Percentiles rank a stretch among this genome's conserved stretches.
Conservation (phyloP, 169 alveolate species). For the Plasmodium knowlesi region DNA sequence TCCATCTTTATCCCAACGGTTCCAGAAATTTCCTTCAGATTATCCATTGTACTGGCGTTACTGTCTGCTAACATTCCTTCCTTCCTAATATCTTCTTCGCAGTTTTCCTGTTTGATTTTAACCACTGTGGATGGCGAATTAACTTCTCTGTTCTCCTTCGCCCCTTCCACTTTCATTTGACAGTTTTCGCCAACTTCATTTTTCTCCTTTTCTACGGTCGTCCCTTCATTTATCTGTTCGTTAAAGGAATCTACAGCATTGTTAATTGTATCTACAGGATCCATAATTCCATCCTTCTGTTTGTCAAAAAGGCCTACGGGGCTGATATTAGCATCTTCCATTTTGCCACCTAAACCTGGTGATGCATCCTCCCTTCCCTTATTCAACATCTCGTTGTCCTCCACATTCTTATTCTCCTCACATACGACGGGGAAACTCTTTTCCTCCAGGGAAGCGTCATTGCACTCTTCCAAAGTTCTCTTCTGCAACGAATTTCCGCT, state of each 20-base stretch:
- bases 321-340: not conserved
- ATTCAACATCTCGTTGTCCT: not conserved
- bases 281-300: not conserved
- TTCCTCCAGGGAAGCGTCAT: not conserved
- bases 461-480: not conserved
- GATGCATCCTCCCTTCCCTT: not conserved
- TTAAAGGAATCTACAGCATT: not conserved
- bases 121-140: not conserved
- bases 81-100: not conserved
- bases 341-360: not conserved
- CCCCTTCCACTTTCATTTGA: not conserved
- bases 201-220: not conserved
- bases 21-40: not conserved
- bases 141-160: not conserved
- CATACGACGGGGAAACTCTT: not conserved
- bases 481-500: not conserved
- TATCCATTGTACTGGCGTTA: not conserved
- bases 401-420: not conserved
- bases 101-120: not conserved
- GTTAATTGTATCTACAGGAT: not conserved
- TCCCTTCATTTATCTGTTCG: not conserved
- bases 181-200: not conserved
- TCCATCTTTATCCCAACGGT: not conserved
- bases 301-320: not conserved
- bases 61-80: not conserved